Base-by-base conservation (phyloP, 495 filamentous ascomycete species). In the Amphirosellinia nigrospora region DNA sequence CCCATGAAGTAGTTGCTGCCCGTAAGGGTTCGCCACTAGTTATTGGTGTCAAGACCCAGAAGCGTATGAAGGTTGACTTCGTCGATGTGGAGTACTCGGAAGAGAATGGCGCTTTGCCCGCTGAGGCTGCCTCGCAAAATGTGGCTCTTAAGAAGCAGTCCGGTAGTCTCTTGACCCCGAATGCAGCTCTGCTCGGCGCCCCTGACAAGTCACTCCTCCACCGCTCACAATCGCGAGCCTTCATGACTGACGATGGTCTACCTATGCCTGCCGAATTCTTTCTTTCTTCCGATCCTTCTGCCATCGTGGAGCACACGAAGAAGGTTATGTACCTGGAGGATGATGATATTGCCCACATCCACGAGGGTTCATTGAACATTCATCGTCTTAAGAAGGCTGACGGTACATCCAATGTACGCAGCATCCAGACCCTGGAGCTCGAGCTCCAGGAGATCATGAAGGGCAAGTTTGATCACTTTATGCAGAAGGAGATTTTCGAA, bases 371-470 rank as follows among this genome's bases (percentile, higher is more conserved):
- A 66, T 89, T 99, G 72, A 98, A 99, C 86, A 99, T 99, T 78
- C 96, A 99, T 86, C 93, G 96, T 74, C 86, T 98, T 64, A 95
- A 90, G 78, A 98, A 98, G 87, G 90, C 94, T 76, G 95, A 98
- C 83, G 96, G 96, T 63, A 93, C 92, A 72, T 97, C 94, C 78
- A 97, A 97, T 78, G 94, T 98, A 64, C 94, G 96, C 76, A 92
- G 92, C 64, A 99, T 99, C 81, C 96, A 99, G 86, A 99, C 96
- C 52, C 88, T 99, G 65, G 96, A 99, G 84, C 90, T 99, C 48
- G 93, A 99, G 87, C 90, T 99, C 65, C 96, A 99, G 85, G 96
- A 99, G 84, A 99, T 99, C 81, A 99, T 99, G 96, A 99, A 98
- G 89, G 96, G 96, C 78, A 96, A 95, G 77, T 99, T 98, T 82